These are phyloP conservation scores for Eimeria brunetti DNA, from an alignment of 169 alveolate genomes.

Conservation along the genomic window DNA sequence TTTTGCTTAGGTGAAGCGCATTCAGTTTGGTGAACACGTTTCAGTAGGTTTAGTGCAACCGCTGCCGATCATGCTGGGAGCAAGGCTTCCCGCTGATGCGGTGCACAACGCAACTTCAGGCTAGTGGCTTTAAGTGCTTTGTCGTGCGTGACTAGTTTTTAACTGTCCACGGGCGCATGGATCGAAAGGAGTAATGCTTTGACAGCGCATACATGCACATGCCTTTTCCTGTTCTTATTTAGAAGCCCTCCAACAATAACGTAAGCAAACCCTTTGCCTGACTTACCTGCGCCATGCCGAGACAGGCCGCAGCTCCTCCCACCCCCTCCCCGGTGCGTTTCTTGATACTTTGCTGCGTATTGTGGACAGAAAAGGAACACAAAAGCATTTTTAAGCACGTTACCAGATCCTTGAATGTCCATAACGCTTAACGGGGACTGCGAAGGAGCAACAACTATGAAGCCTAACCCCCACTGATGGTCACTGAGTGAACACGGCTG, in stretches of 20 bases:
- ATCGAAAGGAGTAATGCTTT: background rate
- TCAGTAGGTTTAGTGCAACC: background rate
- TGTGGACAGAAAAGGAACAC: background rate
- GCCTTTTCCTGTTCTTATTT: background rate
- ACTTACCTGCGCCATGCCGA: background rate
- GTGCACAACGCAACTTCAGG: background rate
- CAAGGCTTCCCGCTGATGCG: background rate
- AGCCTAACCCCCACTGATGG: background rate
- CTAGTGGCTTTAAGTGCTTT: background rate
- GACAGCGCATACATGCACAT: background rate
- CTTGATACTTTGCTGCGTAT: background rate
- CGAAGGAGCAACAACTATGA: background rate
- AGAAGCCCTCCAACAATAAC: background rate
- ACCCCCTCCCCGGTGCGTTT: background rate
- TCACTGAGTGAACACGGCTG: background rate
- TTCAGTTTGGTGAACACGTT: background rate
- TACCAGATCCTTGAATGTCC: background rate
- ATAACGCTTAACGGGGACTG: background rate
- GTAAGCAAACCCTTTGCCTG: background rate
- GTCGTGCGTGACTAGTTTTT: background rate
- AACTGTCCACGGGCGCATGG: background rate
- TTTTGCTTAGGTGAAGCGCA: background rate
- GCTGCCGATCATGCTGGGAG: background rate
- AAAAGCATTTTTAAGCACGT: background rate
- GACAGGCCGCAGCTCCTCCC: background rate